phyloP scores from a whole-genome alignment of 306 rosid species.

The Castanopsis chinensis region DNA sequence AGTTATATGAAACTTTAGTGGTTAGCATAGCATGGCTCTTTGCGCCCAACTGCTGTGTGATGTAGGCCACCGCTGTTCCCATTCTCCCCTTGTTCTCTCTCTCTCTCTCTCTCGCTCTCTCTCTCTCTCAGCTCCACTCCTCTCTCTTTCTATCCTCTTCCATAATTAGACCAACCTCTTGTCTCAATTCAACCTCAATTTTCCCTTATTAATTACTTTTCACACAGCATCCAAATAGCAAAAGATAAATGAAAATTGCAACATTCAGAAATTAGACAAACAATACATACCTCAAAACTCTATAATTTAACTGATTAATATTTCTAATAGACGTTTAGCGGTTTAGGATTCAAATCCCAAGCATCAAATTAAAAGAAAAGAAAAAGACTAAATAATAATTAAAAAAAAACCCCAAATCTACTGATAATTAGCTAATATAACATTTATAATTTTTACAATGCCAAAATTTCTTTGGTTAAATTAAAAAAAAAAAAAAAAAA shows the following conservation, averaged over 20 bases:
- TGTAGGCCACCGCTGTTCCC: conserved; percentile 62
- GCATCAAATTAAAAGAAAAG: not conserved
- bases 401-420: not conserved
- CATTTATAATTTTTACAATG: conserved; percentile 57
- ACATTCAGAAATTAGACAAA: too few relatives aligned
- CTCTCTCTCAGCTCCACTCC: not conserved
- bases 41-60: conserved; percentile 41
- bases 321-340: too few relatives aligned
- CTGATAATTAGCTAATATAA: conserved; percentile 39
- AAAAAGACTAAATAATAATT: not conserved
- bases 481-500: not conserved
- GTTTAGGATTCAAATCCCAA: not conserved
- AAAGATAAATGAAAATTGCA: too few relatives aligned
- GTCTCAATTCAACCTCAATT: too few relatives aligned
- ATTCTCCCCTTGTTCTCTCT: not conserved
- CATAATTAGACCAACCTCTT: too few relatives aligned
- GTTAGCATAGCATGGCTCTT: conserved; percentile 57
- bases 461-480: conserved; percentile 64
- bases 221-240: too few relatives aligned
- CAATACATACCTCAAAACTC: too few relatives aligned
- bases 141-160: not conserved
- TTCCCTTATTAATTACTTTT: too few relatives aligned
- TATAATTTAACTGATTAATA: too few relatives aligned
- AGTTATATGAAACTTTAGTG: conserved; percentile 58
- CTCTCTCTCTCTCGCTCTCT: conserved; percentile 2